These are phyloP conservation scores for Friedmanniomyces simplex DNA, from an alignment of 495 filamentous ascomycete species.

Conservation along the genomic window DNA sequence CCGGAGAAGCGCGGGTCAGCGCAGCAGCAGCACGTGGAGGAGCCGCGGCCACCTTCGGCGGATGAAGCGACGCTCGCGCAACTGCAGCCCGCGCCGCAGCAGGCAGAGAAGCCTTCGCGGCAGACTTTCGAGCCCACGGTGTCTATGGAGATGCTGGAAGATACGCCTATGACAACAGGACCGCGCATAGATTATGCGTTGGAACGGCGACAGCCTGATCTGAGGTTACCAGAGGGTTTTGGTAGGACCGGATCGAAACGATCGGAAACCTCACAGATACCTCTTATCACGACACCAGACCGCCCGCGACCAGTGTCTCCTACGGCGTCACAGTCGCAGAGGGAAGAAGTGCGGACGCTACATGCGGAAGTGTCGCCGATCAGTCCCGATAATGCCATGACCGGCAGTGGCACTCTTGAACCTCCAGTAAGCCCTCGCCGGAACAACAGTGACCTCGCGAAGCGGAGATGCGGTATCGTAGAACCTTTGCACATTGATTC, in stretches of 20 bases:
- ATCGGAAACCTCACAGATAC: neutral
- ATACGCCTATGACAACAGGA: neutral
- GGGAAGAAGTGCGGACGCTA: neutral
- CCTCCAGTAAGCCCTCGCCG: neutral
- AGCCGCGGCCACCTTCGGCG: neutral
- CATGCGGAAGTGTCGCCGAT: neutral
- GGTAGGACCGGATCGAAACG: neutral
- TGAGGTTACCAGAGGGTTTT: no score
- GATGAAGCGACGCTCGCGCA: neutral
- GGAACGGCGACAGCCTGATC: no score
- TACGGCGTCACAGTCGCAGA: neutral
- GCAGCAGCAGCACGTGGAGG: neutral
- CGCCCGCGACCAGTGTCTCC: neutral
- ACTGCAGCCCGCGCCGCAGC: neutral
- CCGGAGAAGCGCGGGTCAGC: neutral
- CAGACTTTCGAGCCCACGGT: neutral
- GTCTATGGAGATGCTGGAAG: conserved; percentile 3
- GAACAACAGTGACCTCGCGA: conserved; percentile 11
- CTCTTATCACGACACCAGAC: neutral
- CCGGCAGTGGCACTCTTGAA: neutral
- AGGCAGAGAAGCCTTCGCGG: neutral
- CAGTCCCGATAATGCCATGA: neutral
- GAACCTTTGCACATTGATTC: conserved; percentile 27
- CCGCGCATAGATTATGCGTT: no score
- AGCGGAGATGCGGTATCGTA: conserved; percentile 23